Conservation (phyloP, 768 basidiomycete species). For the Lactarius evosmus region DNA sequence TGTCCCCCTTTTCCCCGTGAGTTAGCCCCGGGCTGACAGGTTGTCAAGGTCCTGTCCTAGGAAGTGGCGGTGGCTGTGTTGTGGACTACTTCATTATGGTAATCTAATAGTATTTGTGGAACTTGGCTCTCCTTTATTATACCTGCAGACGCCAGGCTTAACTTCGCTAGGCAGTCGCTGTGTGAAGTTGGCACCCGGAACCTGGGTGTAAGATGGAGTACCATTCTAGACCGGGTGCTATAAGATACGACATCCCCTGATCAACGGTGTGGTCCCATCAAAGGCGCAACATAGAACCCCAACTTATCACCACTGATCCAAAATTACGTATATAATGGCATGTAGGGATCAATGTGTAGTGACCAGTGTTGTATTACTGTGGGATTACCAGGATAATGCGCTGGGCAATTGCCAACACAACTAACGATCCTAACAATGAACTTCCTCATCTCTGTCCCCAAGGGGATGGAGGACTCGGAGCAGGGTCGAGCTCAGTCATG, state of each 20-base stretch:
- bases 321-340: neutral
- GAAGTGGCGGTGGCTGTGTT: slow-evolving; percentile 1
- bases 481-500: neutral
- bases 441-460: neutral
- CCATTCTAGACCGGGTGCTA: neutral
- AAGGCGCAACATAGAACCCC: too few species aligned
- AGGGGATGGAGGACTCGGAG: neutral
- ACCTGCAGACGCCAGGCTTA: neutral
- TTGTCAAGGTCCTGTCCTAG: slow-evolving; percentile 16
- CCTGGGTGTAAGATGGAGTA: neutral
- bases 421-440: neutral
- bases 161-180: neutral
- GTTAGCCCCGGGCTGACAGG: neutral
- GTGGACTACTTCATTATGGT: slow-evolving; percentile 14
- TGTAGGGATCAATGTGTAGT: neutral
- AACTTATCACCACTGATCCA: neutral
- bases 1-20: slow-evolving; percentile 34
- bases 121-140: slow-evolving; percentile 1
- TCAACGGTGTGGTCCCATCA: neutral
- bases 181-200: neutral
- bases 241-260: neutral
- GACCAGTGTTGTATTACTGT: neutral
- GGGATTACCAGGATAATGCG: neutral
- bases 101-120: slow-evolving; percentile 16
- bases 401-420: neutral